Percentiles rank a stretch among this genome's conserved stretches.
Conservation (phyloP, 176 grass and related monocot genomes). For the Avena sativa region DNA sequence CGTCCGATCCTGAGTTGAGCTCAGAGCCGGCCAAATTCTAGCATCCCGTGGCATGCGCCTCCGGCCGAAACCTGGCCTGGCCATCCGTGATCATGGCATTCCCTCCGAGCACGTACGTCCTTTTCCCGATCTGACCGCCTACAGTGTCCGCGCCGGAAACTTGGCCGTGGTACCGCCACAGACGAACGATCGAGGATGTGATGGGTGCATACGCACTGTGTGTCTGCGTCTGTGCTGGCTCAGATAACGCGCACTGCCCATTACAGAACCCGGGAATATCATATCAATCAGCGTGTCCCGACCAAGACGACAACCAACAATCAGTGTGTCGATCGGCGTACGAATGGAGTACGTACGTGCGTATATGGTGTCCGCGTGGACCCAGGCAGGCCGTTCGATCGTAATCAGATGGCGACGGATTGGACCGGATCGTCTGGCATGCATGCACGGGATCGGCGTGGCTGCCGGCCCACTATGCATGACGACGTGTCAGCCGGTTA, state of each 20-base stretch:
- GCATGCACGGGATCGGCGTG: conserved; percentile 36
- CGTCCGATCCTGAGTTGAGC: background rate
- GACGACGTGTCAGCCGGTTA: conserved; percentile 1
- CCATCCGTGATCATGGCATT: no score
- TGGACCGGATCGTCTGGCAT: background rate
- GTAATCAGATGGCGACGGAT: conserved; percentile 42
- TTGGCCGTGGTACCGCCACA: background rate
- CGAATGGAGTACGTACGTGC: no score
- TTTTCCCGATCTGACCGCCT: background rate
- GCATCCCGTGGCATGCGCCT: background rate
- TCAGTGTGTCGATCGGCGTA: background rate
- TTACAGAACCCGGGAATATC: background rate
- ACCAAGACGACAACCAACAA: background rate
- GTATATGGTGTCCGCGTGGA: background rate
- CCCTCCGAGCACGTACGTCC: background rate
- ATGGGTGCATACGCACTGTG: background rate
- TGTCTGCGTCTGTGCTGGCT: no score
- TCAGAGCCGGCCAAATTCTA: background rate
- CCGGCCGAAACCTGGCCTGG: background rate
- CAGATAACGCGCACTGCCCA: background rate
- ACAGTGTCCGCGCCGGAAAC: background rate
- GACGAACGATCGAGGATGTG: background rate
- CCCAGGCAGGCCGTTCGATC: conserved; percentile 37
- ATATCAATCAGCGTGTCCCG: background rate
- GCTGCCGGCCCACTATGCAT: background rate